phyloP scores from a whole-genome alignment of 2,329 filamentous ascomycete genomes.

The Mycosphaerella arachidis region DNA sequence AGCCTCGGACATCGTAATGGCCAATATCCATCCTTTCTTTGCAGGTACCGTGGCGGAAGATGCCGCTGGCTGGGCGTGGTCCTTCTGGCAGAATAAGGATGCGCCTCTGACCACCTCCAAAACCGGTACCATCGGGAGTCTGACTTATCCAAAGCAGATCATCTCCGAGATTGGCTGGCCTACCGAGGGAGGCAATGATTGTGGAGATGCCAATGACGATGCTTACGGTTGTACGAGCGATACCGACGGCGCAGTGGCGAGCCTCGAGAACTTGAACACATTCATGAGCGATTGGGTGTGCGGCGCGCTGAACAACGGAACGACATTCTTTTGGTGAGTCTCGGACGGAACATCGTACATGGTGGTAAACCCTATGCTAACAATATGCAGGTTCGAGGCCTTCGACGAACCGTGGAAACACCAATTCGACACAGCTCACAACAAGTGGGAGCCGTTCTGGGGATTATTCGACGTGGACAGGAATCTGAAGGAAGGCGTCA shows the following conservation, averaged over 20 bases:
- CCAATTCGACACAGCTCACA: slow-evolving; percentile 55
- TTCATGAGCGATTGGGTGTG: slow-evolving; percentile 87
- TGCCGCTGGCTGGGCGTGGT: slow-evolving; percentile 75
- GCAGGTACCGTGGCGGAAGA: slow-evolving; percentile 65
- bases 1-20: slow-evolving; percentile 84
- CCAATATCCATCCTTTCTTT: slow-evolving; percentile 96
- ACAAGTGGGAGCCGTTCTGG: slow-evolving; percentile 94
- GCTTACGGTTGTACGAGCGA: slow-evolving; percentile 48
- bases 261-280: slow-evolving; percentile 74
- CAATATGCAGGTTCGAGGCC: slow-evolving; percentile 64
- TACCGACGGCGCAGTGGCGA: slow-evolving; percentile 66
- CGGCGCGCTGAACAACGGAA: slow-evolving; percentile 70
- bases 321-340: slow-evolving; percentile 83
- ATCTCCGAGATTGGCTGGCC: slow-evolving; percentile 95
- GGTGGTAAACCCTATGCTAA: slow-evolving; percentile 1
- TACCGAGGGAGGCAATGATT: slow-evolving; percentile 72
- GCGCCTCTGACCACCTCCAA: slow-evolving; percentile 55
- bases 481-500: slow-evolving; percentile 76
- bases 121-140: slow-evolving; percentile 28
- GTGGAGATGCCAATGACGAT: slow-evolving; percentile 48
- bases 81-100: slow-evolving; percentile 73
- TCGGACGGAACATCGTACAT: neutral
- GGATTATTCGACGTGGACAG: slow-evolving; percentile 81
- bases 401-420: slow-evolving; percentile 98
- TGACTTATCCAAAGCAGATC: slow-evolving; percentile 39